Evolutionary conservation across 306 rosid genomes (phyloP), one percentile per base, ranked within the genome.

Genomic region (Erythrophleum fordii): DNA sequence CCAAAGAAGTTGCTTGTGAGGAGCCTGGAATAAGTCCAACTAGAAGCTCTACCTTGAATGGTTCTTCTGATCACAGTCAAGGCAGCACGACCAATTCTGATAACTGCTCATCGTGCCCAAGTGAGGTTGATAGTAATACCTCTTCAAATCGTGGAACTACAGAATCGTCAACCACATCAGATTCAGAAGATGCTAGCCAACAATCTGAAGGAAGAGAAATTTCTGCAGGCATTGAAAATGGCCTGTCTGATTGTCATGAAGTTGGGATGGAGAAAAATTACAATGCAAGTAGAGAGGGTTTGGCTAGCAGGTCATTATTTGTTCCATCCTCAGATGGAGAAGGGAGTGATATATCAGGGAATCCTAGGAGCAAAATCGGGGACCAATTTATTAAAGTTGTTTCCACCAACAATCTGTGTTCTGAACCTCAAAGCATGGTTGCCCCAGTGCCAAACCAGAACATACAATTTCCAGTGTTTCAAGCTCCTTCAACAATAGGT

Each of bases 401-500:
- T 76, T 84, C 97, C 31, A 64, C 94, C 20, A 72, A 82, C 78
- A 87, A 75, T 69, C 14, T 80, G 81, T 88, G 84, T 73, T 87
- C 97, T 28, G 93, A 91, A 79, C 91, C 86, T 83, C 97, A 88
- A 80, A 80, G 83, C 81, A 73, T 82, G 78, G 81, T 86, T 84
- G 85, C 93, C 5, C 82, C 88, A 0, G 69, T 83, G 85, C 86
- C 86, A 41, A 90, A 83, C 78, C 97, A 86, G 55, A 91, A 86
- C 75, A 74, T 91, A 65, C 97, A 88, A 74, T 93, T 75, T 84
- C 95, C 97, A 2, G 82, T 87, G 72, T 90, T 88, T 81, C 98
- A 89, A 65, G 87, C 88, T 82, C 90, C 93, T 58, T 86, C 97
- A 29, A 56, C 97, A 66, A 69, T 92, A 90, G 88, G 91, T 80